A percentile compares a stretch with the other conserved stretches of the same genome.
phyloP scores from a whole-genome alignment of 805 yeast genomes.

The Monosporozyma servazzii region DNA sequence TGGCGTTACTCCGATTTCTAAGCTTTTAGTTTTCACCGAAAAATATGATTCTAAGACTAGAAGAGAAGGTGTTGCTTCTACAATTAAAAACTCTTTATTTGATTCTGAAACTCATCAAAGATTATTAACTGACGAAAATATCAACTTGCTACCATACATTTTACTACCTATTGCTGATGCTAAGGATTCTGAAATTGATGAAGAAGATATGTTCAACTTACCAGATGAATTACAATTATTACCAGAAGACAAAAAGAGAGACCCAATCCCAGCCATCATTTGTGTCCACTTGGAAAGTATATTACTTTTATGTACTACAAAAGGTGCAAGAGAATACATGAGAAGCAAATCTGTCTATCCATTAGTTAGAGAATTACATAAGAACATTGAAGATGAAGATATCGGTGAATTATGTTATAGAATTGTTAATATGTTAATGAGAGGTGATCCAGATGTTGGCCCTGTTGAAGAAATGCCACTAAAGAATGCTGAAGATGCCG shows the following conservation, averaged over 20 bases:
- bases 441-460: conserved; percentile 60
- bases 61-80: conserved; percentile 87
- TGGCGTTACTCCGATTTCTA: conserved; percentile 68
- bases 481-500: conserved; percentile 38
- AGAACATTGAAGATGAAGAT: conserved; percentile 38
- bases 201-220: conserved; percentile 76
- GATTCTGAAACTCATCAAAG: conserved; percentile 60
- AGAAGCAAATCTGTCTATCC: conserved; percentile 82
- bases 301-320: conserved; percentile 69
- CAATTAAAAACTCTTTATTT: conserved; percentile 82
- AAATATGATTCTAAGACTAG: conserved; percentile 67
- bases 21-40: conserved; percentile 74
- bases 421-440: conserved; percentile 81
- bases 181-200: conserved; percentile 56
- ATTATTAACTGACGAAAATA: conserved; percentile 49
- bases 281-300: conserved; percentile 72
- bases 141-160: conserved; percentile 73
- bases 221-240: conserved; percentile 83
- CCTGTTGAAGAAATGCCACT: conserved; percentile 40
- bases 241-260: conserved; percentile 68
- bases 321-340: conserved; percentile 60
- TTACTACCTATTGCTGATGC: conserved; percentile 76
- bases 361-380: conserved; percentile 76
- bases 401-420: conserved; percentile 70
- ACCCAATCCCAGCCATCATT: conserved; percentile 56